A percentile compares a stretch with the other conserved stretches of the same genome.
Conservation (phyloP, 2,329 filamentous ascomycete species). For the Whalleya microplaca region DNA sequence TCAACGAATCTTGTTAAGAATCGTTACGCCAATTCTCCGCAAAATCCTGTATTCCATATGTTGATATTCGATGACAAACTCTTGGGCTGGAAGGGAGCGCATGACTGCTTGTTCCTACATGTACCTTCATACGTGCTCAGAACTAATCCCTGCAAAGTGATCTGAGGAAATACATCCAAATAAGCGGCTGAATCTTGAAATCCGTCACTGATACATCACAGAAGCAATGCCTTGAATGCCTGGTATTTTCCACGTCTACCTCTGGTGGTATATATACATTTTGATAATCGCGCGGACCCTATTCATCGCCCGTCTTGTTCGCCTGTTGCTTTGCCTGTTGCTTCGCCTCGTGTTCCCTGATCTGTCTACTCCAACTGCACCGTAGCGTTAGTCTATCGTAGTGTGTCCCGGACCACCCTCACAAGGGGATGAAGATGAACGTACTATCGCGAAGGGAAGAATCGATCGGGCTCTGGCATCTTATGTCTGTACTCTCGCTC, state of each 20-base stretch:
- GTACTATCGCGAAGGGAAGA: conserved; percentile 87
- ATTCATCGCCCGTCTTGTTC: conserved; percentile 35
- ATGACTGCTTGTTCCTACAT: too few species aligned
- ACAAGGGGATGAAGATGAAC: conserved; percentile 39
- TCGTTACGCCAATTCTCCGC: too few species aligned
- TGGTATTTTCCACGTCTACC: conserved; percentile 20
- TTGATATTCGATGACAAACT: too few species aligned
- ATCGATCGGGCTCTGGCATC: conserved; percentile 78
- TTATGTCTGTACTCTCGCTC: conserved; percentile 72
- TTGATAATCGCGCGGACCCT: conserved; percentile 6
- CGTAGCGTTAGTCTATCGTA: conserved; percentile 4
- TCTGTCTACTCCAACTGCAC: conserved; percentile 49
- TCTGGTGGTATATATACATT: conserved; percentile 29
- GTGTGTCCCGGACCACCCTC: neutral
- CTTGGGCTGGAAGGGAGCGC: too few species aligned
- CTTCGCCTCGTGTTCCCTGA: conserved; percentile 49
- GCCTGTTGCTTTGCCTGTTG: conserved; percentile 41
- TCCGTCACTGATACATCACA: neutral
- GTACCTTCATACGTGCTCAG: too few species aligned
- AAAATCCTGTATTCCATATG: too few species aligned
- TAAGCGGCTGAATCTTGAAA: neutral
- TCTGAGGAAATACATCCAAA: neutral
- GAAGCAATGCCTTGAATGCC: conserved; percentile 1
- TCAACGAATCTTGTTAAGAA: neutral
- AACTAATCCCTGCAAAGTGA: neutral